Evolutionary conservation across 495 filamentous ascomycete species (phyloP).

Genomic region (Penicillium chermesinum): DNA sequence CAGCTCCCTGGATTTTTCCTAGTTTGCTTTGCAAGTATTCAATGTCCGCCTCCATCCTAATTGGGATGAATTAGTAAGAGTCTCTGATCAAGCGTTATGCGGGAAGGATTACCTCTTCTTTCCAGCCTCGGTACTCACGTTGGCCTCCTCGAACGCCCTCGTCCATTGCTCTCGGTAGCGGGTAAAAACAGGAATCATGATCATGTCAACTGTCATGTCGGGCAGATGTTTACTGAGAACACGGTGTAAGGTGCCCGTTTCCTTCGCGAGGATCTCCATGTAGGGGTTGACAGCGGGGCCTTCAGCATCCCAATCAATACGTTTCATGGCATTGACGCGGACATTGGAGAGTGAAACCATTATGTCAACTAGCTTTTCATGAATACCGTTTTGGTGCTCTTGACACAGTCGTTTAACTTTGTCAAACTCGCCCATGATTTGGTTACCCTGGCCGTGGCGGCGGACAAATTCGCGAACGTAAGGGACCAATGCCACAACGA

Average conservation of each 20-base stretch:
- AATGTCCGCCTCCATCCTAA: conserved; percentile 75
- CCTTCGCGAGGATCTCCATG: conserved; percentile 88
- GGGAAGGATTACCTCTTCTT: conserved; percentile 58
- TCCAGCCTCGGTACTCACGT: conserved; percentile 59
- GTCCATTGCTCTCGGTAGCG: conserved; percentile 83
- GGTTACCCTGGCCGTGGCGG: conserved; percentile 61
- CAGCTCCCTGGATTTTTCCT: conserved; percentile 75
- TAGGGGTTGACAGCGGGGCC: conserved; percentile 55
- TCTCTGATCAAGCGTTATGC: not conserved
- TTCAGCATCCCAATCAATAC: conserved; percentile 66
- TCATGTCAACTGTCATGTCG: conserved; percentile 70
- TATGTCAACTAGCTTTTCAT: conserved; percentile 94
- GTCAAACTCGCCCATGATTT: conserved; percentile 83
- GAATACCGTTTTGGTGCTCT: conserved; percentile 89
- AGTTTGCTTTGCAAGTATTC: conserved; percentile 70
- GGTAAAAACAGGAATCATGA: conserved; percentile 86
- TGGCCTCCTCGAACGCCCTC: conserved; percentile 63
- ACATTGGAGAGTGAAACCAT: conserved; percentile 74
- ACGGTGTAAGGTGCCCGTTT: conserved; percentile 81
- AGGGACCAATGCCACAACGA: conserved; percentile 80
- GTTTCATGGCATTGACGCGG: conserved; percentile 70
- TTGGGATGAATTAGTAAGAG: conserved; percentile 10
- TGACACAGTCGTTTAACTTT: conserved; percentile 83
- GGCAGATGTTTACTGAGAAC: conserved; percentile 82
- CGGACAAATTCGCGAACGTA: conserved; percentile 89